Evolutionary conservation across 2,329 filamentous ascomycete genomes (phyloP), one percentile per base, ranked within the genome.

Genomic region (Talaromyces piceae): DNA sequence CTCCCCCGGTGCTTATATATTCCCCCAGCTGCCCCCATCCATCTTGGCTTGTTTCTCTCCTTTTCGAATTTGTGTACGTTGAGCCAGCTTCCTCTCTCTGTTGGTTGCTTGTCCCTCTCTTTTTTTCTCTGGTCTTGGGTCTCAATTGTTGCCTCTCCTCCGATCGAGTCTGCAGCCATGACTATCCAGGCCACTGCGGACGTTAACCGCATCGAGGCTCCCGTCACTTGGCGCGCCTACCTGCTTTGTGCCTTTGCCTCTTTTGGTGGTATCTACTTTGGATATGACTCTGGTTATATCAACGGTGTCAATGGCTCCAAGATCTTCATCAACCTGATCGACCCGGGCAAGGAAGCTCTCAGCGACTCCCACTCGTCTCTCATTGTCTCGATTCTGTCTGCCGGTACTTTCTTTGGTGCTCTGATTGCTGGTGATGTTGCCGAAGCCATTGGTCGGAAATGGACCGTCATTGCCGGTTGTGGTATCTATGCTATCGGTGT

Each of bases 371-470:
- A 73, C 45, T 75, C 79, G 59, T 83, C 81, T 18, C 73, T 86
- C 47, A 84, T 90, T 64, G 83, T 83, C 63, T 88, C 86, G 18
- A 89, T 91, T 59, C 80, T 91, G 50, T 91, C 87, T 30, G 80
- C 77, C 64, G 81, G 82, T 68, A 89, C 87, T 61, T 91, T 91
- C 77, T 86, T 89, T 55, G 83, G 87, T 66, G 84, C 88, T 51
- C 63, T 91, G 58, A 81, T 88, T 55, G 87, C 85, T 52, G 87
- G 87, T 76, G 86, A 89, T 66, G 66, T 91, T 56, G 81, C 87
- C 58, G 88, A 93, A 67, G 79, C 75, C 67, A 82, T 87, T 52
- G 88, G 88, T 52, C 69, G 69, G 58, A 67, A 67, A 61, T 81
- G 76, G 65, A 87, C 85, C 56, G 80, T 89, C 68, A 83, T 89